Evolutionary conservation across 2,329 filamentous ascomycete species (phyloP), one percentile per base, ranked within the genome.

Genomic region (Ophiostoma fasciatum): DNA sequence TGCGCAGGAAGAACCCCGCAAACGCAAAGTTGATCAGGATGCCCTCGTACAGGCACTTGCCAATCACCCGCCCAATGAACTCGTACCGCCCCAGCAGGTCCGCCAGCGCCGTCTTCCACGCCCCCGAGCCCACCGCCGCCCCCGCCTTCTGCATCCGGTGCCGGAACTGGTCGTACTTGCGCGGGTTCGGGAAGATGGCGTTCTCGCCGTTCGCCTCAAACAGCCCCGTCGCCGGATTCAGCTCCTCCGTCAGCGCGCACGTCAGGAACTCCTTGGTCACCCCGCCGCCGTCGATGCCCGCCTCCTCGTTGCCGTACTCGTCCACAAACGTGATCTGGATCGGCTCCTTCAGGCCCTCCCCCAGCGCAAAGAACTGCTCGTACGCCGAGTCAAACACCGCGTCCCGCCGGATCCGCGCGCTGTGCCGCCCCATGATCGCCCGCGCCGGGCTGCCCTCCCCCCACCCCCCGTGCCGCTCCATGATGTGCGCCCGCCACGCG

Each of bases 241-340:
- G 93, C 0, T 85, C 85, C 53, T 94, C 82, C 15, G 70, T 77
- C 1, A 84, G 93, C 33, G 94, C 74, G 42, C 82, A 90, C 1
- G 78, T 94, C 11, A 98, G 64, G 43, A 98, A 98, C 50, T 98
- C 90, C 48, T 98, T 98, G 2, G 88, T 94, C 8, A 98, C 90
- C 43, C 90, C 90, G 8, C 90, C 90, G 1, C 90, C 90, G 51
- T 98, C 90, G 37, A 98, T 96, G 9, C 90, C 90, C 11, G 88
- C 88, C 58, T 98, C 90, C 7, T 74, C 67, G 1, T 78, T 73
- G 42, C 81, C 82, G 46, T 93, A 98, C 41, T 85, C 72, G 52
- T 98, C 90, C 29, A 94, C 77, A 53, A 98, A 98, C 0, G 83
- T 90, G 49, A 98, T 96, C 51, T 93, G 84, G 25, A 98, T 94